A percentile compares a stretch with the other conserved stretches of the same genome.
phyloP scores from a whole-genome alignment of 2,329 filamentous ascomycete genomes.

The Diaporthe aspalathi region DNA sequence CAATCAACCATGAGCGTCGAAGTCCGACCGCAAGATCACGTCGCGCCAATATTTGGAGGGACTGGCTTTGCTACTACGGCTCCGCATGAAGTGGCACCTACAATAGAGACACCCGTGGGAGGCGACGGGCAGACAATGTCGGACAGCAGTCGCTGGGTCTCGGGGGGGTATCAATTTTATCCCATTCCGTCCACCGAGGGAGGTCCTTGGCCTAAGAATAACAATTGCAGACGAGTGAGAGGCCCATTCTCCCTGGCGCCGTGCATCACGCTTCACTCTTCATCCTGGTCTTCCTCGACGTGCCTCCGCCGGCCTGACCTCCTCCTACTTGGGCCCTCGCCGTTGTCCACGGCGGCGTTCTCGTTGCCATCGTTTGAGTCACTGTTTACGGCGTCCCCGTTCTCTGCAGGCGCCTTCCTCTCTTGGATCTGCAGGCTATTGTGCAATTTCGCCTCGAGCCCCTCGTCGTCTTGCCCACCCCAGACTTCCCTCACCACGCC shows the following conservation, averaged over 20 bases:
- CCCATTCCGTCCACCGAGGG: conserved; percentile 1
- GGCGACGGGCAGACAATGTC: background rate
- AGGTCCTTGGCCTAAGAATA: background rate
- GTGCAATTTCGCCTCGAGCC: conserved; percentile 69
- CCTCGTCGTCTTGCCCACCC: conserved; percentile 57
- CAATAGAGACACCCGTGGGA: background rate
- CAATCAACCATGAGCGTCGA: background rate
- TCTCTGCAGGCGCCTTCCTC: conserved; percentile 39
- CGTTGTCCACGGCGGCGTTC: conserved; percentile 22
- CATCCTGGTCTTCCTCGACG: conserved; percentile 27
- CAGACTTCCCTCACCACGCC: conserved; percentile 74
- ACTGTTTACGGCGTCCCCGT: conserved; percentile 41
- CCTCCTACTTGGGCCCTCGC: conserved; percentile 27
- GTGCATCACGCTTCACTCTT: background rate
- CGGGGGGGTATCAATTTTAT: conserved; percentile 35
- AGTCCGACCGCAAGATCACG: background rate
- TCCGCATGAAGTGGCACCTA: background rate
- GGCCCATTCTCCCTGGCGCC: background rate
- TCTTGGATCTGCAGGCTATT: conserved; percentile 68
- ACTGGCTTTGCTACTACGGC: background rate
- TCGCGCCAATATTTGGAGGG: background rate
- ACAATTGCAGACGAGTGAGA: conserved; percentile 22
- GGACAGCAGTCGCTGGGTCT: background rate
- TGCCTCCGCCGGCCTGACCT: conserved; percentile 26
- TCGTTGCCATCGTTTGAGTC: conserved; percentile 9